Evolutionary conservation across 805 yeast species (phyloP).

Genomic region (Yamadazyma sp.): DNA sequence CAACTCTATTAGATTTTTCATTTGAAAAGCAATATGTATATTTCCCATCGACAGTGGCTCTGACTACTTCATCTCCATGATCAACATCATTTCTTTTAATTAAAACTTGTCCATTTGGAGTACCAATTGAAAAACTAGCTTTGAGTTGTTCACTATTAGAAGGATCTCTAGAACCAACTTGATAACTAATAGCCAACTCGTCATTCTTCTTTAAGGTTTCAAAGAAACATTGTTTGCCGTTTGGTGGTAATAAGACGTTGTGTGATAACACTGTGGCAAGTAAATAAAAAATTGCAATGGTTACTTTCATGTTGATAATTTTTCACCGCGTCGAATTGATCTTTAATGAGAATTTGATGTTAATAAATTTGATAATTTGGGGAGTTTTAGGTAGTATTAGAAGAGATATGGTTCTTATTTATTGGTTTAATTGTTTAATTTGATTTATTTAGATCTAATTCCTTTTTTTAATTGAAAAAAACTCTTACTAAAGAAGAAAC

Average conservation of each 20-base stretch:
- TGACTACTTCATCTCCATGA: slow-evolving; percentile 76
- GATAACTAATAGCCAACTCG: slow-evolving; percentile 83
- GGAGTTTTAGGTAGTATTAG: no score
- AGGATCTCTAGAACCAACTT: slow-evolving; percentile 87
- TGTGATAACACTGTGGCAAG: no score
- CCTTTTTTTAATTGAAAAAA: no score
- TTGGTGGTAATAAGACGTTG: slow-evolving; percentile 76
- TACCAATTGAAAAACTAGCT: slow-evolving; percentile 55
- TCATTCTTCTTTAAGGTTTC: slow-evolving; percentile 82
- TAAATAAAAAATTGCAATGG: slow-evolving; percentile 10
- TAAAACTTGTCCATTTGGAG: slow-evolving; percentile 47
- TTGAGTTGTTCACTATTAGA: slow-evolving; percentile 61
- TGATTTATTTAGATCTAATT: no score
- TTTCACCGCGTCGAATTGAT: no score
- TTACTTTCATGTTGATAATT: no score
- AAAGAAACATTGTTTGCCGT: slow-evolving; percentile 84
- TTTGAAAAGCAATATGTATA: slow-evolving; percentile 89
- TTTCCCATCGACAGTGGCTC: slow-evolving; percentile 67
- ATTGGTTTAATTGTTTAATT: no score
- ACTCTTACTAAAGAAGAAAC: no score
- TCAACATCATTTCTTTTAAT: slow-evolving; percentile 54
- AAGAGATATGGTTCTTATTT: no score
- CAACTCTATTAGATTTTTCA: slow-evolving; percentile 65
- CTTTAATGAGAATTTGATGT: no score
- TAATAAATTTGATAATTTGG: no score